These are phyloP conservation scores for Syncephalastrum monosporum DNA, from an alignment of 371 early-diverging fungal species.

Conservation along the genomic window DNA sequence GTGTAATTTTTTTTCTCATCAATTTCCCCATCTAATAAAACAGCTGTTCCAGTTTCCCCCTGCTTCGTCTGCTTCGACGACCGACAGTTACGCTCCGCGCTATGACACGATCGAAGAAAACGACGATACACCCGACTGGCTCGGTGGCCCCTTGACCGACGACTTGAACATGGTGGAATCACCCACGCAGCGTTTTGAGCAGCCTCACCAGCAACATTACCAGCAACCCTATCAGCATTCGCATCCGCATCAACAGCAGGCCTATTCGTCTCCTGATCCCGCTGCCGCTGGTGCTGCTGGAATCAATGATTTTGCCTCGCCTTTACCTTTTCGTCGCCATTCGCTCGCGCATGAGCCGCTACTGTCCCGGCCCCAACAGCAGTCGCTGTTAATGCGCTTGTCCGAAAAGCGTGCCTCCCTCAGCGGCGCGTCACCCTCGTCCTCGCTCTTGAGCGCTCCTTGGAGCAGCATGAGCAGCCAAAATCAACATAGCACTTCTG, in stretches of 20 bases:
- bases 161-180: not conserved
- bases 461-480: too few relatives aligned
- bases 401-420: conserved; percentile 1
- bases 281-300: conserved; percentile 11
- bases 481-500: too few relatives aligned
- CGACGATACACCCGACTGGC: conserved; percentile 17
- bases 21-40: too few relatives aligned
- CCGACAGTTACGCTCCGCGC: too few relatives aligned
- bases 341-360: conserved; percentile 21
- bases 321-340: conserved; percentile 25
- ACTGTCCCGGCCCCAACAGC: conserved; percentile 5
- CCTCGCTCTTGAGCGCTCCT: too few relatives aligned
- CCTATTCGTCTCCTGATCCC: conserved; percentile 5
- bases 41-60: too few relatives aligned
- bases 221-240: conserved; percentile 1
- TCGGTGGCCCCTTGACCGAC: conserved; percentile 11
- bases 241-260: conserved; percentile 7
- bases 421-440: conserved; percentile 4
- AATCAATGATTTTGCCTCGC: conserved; percentile 1
- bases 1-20: too few relatives aligned
- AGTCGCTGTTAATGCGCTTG: not conserved
- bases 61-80: too few relatives aligned
- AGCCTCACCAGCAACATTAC: conserved; percentile 1
- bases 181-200: conserved; percentile 4
- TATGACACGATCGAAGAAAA: too few relatives aligned